Conservation (phyloP, 148 eudicot species). For the Diospyros lotus region DNA sequence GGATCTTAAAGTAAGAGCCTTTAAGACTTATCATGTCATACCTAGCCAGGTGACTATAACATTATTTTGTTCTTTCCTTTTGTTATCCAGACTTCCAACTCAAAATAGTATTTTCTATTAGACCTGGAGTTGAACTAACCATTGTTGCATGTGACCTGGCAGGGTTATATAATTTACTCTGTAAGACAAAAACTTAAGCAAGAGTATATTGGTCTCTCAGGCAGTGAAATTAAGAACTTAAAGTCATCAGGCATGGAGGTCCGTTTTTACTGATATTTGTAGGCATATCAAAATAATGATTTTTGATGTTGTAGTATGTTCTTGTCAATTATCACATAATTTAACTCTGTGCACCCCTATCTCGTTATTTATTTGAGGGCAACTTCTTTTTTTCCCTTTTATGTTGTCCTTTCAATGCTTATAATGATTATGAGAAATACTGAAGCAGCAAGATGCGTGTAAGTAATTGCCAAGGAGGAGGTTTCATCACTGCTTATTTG, state of each 20-base stretch:
- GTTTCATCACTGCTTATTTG: no score
- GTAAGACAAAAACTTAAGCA: conserved; percentile 74
- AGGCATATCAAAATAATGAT: background rate
- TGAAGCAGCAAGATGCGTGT: background rate
- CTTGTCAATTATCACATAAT: background rate
- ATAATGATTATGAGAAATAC: background rate
- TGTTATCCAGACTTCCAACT: background rate
- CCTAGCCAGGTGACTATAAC: conserved; percentile 66
- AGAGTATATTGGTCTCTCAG: conserved; percentile 71
- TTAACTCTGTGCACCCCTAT: background rate
- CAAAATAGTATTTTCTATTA: background rate
- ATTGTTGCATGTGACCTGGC: conserved; percentile 17
- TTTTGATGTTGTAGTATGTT: background rate
- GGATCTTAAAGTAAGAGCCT: conserved; percentile 81
- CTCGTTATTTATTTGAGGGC: background rate
- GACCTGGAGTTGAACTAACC: background rate
- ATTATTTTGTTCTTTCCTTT: background rate
- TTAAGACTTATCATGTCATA: conserved; percentile 72
- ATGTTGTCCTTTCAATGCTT: background rate
- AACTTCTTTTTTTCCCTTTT: background rate
- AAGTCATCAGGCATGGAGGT: conserved; percentile 85
- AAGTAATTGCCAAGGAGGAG: background rate
- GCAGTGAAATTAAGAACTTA: conserved; percentile 66
- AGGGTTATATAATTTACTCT: conserved; percentile 86
- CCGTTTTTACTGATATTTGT: conserved; percentile 19